Conservation (phyloP, 2,329 filamentous ascomycete genomes). For the Coniella vitis region DNA sequence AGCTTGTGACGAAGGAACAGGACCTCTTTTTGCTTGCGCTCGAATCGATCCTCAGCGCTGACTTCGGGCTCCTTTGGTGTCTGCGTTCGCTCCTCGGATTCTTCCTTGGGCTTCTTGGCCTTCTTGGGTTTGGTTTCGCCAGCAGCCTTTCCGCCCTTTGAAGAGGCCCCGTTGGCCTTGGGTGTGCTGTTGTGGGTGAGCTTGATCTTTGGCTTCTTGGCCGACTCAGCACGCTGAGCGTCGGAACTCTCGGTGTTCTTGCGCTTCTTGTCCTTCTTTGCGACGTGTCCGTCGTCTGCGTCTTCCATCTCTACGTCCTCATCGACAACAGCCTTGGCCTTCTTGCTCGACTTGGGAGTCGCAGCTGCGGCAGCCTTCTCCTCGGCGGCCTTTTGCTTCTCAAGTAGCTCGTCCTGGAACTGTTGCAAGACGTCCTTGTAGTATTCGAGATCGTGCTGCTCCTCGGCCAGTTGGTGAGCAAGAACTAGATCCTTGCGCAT, state of each 20-base stretch:
- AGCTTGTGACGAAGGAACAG: slow-evolving; percentile 90
- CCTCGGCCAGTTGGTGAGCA: slow-evolving; percentile 73
- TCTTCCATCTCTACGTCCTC: slow-evolving; percentile 33
- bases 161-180: slow-evolving; percentile 58
- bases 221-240: slow-evolving; percentile 52
- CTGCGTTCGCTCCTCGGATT: slow-evolving; percentile 41
- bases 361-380: slow-evolving; percentile 35
- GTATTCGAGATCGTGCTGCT: slow-evolving; percentile 68
- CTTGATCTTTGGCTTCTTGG: slow-evolving; percentile 64
- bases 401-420: slow-evolving; percentile 58
- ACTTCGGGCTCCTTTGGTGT: slow-evolving; percentile 50
- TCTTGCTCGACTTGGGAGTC: slow-evolving; percentile 38
- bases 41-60: slow-evolving; percentile 49
- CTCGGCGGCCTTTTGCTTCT: slow-evolving; percentile 47
- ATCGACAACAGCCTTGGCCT: slow-evolving; percentile 29
- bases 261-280: slow-evolving; percentile 62
- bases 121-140: slow-evolving; percentile 40
- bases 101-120: slow-evolving; percentile 51
- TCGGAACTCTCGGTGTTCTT: slow-evolving; percentile 72
- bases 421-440: slow-evolving; percentile 76
- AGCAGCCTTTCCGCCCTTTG: slow-evolving; percentile 50
- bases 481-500: slow-evolving; percentile 71
- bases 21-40: slow-evolving; percentile 68
- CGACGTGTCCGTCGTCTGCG: slow-evolving; percentile 38
- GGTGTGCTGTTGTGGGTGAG: slow-evolving; percentile 58